phyloP scores from a whole-genome alignment of 139 green algal genomes.

The Astrephomene gubernaculifera region DNA sequence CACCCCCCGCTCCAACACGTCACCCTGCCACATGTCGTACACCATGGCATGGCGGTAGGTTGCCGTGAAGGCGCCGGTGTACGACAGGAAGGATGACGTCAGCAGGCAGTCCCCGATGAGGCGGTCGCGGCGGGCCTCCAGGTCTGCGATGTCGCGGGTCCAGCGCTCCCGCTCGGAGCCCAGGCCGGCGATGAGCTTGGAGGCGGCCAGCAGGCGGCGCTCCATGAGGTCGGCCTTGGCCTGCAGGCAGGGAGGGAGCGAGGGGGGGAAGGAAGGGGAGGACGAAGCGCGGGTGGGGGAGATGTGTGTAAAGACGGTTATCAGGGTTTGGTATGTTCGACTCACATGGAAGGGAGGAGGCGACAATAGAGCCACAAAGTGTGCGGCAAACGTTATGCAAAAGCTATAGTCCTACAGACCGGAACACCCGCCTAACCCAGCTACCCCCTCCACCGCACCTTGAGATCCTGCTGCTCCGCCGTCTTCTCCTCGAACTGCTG shows the following conservation, averaged over 20 bases:
- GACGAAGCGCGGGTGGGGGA: background rate
- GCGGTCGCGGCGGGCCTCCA: slow-evolving; percentile 59
- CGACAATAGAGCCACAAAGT: background rate
- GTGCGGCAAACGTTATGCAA: too few relatives aligned
- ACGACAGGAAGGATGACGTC: slow-evolving; percentile 82
- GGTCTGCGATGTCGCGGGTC: slow-evolving; percentile 76
- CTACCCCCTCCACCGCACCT: background rate
- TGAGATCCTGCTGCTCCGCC: slow-evolving; percentile 63
- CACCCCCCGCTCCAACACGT: slow-evolving; percentile 69
- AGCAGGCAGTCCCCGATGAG: slow-evolving; percentile 89
- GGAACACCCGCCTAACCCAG: too few relatives aligned
- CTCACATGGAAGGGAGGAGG: background rate
- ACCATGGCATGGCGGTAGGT: slow-evolving; percentile 84
- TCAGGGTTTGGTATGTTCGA: background rate
- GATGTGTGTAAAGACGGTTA: background rate
- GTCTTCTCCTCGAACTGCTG: slow-evolving; percentile 87
- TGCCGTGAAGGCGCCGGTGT: slow-evolving; percentile 88
- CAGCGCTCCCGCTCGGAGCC: slow-evolving; percentile 81
- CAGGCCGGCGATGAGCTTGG: slow-evolving; percentile 82
- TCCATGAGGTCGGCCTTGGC: slow-evolving; percentile 90
- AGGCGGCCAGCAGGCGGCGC: slow-evolving; percentile 80
- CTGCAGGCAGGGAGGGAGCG: slow-evolving; percentile 43
- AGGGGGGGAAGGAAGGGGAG: too few relatives aligned
- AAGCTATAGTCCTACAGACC: too few relatives aligned
- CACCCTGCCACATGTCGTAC: slow-evolving; percentile 81